These are phyloP conservation scores for Luzula sylvatica DNA, from an alignment of 176 grass and related monocot genomes.

Conservation along the genomic window DNA sequence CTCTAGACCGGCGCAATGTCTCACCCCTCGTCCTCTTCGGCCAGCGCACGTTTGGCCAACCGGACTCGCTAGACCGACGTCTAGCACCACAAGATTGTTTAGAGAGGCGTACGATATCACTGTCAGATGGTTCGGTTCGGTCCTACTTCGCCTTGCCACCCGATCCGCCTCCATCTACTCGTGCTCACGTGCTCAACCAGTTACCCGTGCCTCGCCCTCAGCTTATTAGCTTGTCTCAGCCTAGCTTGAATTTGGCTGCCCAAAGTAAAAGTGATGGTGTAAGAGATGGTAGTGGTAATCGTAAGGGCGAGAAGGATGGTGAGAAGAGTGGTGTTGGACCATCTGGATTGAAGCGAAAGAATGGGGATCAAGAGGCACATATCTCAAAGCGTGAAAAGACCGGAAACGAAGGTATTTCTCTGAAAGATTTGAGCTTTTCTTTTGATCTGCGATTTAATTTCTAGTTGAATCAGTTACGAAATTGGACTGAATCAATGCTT, in stretches of 20 bases:
- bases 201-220: slow-evolving; percentile 2
- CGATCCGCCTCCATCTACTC: slow-evolving; percentile 34
- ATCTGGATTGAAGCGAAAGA: slow-evolving; percentile 4
- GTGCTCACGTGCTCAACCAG: slow-evolving; percentile 20
- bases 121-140: slow-evolving; percentile 69
- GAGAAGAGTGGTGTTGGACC: slow-evolving; percentile 10
- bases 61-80: slow-evolving; percentile 9
- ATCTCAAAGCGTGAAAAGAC: slow-evolving; percentile 13
- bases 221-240: slow-evolving; percentile 20
- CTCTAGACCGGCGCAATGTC: slow-evolving; percentile 51
- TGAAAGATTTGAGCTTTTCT: neutral
- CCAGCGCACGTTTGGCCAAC: neutral
- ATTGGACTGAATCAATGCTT: neutral
- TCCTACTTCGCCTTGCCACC: slow-evolving; percentile 81
- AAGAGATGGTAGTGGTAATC: slow-evolving; percentile 29
- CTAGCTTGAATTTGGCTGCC: neutral
- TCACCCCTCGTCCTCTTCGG: slow-evolving; percentile 32
- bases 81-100: slow-evolving; percentile 21
- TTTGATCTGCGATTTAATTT: neutral
- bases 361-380: slow-evolving; percentile 5
- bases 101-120: slow-evolving; percentile 40
- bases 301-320: slow-evolving; percentile 25
- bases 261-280: neutral
- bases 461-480: neutral
- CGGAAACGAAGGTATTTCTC: neutral